A percentile compares a stretch with the other conserved stretches of the same genome.
These are phyloP conservation scores for Epichloe sylvatica DNA, from an alignment of 2,329 filamentous ascomycete species.

Conservation along the genomic window DNA sequence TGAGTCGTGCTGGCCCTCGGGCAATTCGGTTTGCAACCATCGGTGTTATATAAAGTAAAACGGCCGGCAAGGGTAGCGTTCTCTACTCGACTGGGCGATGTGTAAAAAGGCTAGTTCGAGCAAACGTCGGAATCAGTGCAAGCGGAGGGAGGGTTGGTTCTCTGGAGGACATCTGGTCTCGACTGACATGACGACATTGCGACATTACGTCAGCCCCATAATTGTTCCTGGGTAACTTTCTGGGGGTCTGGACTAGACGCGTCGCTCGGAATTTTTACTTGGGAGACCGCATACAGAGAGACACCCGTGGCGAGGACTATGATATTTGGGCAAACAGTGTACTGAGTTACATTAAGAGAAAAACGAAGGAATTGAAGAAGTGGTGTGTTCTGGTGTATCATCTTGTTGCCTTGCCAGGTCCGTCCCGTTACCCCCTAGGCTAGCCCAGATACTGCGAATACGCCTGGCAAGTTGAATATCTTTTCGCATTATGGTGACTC, in stretches of 20 bases:
- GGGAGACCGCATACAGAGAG: too few relatives aligned
- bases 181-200: neutral
- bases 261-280: neutral
- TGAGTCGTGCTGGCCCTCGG: slow-evolving; percentile 6
- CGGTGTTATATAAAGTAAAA: neutral
- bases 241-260: neutral
- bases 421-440: too few relatives aligned
- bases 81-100: neutral
- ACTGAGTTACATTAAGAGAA: neutral
- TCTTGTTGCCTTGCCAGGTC: slow-evolving; percentile 34
- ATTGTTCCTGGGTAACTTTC: neutral
- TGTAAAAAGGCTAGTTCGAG: too few relatives aligned
- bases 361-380: too few relatives aligned
- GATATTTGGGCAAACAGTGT: neutral
- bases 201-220: neutral
- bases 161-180: too few relatives aligned
- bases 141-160: neutral
- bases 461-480: slow-evolving; percentile 85
- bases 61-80: neutral
- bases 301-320: too few relatives aligned
- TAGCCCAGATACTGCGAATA: slow-evolving; percentile 63
- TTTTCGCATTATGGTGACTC: slow-evolving; percentile 95
- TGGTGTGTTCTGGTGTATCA: too few relatives aligned
- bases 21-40: neutral
- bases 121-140: neutral